Evolutionary conservation across 805 yeast species (phyloP), one percentile per base, ranked within the genome.

Genomic region (Groenewaldozyma tartarivorans): DNA sequence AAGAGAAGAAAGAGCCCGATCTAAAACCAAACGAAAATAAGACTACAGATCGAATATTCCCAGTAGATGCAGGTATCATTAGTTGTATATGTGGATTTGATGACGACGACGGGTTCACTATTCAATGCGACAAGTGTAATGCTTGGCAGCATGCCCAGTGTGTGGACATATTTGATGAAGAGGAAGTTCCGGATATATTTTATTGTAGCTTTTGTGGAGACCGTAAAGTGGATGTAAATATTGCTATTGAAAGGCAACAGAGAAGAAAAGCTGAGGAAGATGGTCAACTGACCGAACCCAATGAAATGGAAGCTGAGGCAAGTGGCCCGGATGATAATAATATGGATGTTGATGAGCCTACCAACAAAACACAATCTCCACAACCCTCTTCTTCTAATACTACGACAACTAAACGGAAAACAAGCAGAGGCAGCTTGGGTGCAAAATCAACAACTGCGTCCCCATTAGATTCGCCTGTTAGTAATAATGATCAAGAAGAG

Each of bases 81-180:
- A 85, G 95, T 1, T 90, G 97, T 62, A 75, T 88, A 5, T 90
- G 97, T 67, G 86, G 78, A 1, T 78, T 69, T 50, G 84, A 78
- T 45, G 95, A 88, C 47, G 96, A 90, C 60, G 97, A 88, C 58
- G 95, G 96, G 0, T 85, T 84, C 59, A 88, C 96, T 1, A 82
- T 88, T 44, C 96, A 90, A 60, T 88, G 97, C 64, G 96, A 87
- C 57, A 71, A 75, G 26, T 88, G 97, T 60, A 79, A 74, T 59
- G 75, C 95, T 47, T 88, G 96, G 96, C 96, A 88, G 57, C 97
- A 88, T 63, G 87, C 92, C 20, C 68, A 75, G n/a, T 88, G 97
- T 61, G 84, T 86, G 74, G 81, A 81, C 5, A 84, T 83, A 43
- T 68, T 68, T 35, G 74, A 79, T 35, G 75, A 74, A 43, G 81